Percentiles rank a stretch among this genome's conserved stretches.
These are phyloP conservation scores for Lasiodiplodia gonubiensis DNA, from an alignment of 2,329 filamentous ascomycete species.

Conservation along the genomic window DNA sequence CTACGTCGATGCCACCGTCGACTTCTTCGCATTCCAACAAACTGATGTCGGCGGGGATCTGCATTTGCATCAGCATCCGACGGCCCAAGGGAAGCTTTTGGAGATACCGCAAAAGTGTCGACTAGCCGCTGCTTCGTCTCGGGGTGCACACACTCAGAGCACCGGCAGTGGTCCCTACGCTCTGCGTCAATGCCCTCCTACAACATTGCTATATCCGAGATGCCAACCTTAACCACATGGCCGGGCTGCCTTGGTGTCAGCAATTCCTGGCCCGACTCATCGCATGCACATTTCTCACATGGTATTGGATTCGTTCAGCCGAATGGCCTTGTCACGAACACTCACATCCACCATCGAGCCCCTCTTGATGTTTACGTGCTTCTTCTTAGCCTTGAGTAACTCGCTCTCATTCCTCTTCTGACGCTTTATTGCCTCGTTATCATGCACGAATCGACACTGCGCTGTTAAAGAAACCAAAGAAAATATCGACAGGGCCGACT, in stretches of 20 bases:
- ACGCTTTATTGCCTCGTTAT: no score
- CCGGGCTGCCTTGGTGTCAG: neutral
- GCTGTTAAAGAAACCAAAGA: neutral
- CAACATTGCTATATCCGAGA: neutral
- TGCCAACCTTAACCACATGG: constrained; percentile 19
- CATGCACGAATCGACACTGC: neutral
- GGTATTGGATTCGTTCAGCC: neutral
- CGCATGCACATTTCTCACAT: neutral
- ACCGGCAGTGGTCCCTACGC: constrained; percentile 74
- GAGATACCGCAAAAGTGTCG: constrained; percentile 69
- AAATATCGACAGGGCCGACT: neutral
- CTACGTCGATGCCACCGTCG: constrained; percentile 32
- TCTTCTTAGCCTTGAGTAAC: no score
- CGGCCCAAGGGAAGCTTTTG: neutral
- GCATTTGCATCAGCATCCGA: neutral
- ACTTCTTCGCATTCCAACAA: constrained; percentile 33
- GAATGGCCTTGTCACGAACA: neutral
- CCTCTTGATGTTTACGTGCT: neutral
- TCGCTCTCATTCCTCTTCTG: no score
- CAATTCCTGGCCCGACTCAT: neutral
- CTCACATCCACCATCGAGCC: neutral
- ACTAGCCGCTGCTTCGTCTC: constrained; percentile 72
- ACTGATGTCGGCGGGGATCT: constrained; percentile 41
- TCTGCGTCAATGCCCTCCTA: neutral
- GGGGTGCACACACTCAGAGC: constrained; percentile 68